Base-by-base conservation (phyloP, 2,329 filamentous ascomycete species). In the Phialemonium atrogriseum region DNA sequence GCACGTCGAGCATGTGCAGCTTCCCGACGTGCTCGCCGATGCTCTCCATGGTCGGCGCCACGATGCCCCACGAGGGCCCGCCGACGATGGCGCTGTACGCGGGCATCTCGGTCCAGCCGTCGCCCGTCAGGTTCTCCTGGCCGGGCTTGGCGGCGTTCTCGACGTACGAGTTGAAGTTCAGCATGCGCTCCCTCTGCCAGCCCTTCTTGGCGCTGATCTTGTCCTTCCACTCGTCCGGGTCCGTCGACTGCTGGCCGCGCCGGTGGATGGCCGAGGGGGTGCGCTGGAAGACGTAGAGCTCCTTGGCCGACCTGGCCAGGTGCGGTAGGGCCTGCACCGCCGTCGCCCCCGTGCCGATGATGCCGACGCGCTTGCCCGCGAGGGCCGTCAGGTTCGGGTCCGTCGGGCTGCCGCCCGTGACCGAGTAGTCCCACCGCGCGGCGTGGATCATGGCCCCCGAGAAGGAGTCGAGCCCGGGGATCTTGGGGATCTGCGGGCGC, bases 231-330 rank as follows among this genome's bases (percentile, higher is more conserved):
- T 59, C 51, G 10, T 55, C 51, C 0, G 50, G 49, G 24, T 70
- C 59, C 0, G 62, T 71, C 2, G 48, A 34, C 5, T 48, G 41
- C 30, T 67, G 54, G 11, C 44, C 55, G 8, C 64, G 58, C 12
- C 44, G 41, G 14, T 55, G 54, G 5, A 68, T 54, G 0, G 51
- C 50, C 1, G 61, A 57, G 4, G 70, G 69, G 3, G 71, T 76
- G 3, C 71, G 62, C 45, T 76, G 70, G 44, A 76, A 61, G n/a
- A 76, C 68, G 39, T 63, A 70, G 3, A 75, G 44, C 23, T 72
- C 52, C 28, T 67, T 62, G 0, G 66, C 61, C 36, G 56, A 66
- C 27, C 61, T 54, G 2, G 61, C 66, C 1, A 73, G 45, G 12
- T 54, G 44, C 0, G 68, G 64, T 0, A 69, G 45, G 2, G 54